These are phyloP conservation scores for Umbelopsis sp. DNA, from an alignment of 192 early-diverging fungal genomes.

Conservation along the genomic window DNA sequence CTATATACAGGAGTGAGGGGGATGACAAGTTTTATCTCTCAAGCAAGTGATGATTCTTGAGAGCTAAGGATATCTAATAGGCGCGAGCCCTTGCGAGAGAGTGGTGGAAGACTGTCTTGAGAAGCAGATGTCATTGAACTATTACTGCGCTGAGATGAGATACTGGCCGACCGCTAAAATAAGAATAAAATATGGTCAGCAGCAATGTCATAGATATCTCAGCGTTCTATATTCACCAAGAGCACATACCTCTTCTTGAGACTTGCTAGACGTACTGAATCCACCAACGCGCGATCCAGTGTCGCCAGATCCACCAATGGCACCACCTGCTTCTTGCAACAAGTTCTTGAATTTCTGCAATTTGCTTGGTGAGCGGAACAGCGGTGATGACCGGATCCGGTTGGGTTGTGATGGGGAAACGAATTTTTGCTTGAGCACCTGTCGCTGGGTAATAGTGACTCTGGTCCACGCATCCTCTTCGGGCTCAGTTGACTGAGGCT, in stretches of 20 bases:
- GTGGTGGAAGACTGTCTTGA: neutral
- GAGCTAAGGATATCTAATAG: slow-evolving; percentile 10
- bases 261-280: slow-evolving; percentile 12
- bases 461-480: slow-evolving; percentile 11
- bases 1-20: neutral
- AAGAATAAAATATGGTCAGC: neutral
- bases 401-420: neutral
- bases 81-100: slow-evolving; percentile 7
- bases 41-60: neutral
- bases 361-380: slow-evolving; percentile 21
- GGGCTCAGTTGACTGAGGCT: neutral
- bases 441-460: neutral
- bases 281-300: slow-evolving; percentile 14
- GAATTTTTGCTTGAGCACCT: slow-evolving; percentile 7
- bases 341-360: slow-evolving; percentile 24
- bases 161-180: neutral
- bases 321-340: slow-evolving; percentile 14
- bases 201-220: no score
- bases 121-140: slow-evolving; percentile 4
- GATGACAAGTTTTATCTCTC: neutral
- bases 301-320: slow-evolving; percentile 28
- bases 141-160: slow-evolving; percentile 13
- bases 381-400: neutral
- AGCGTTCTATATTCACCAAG: no score
- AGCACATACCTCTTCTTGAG: slow-evolving; percentile 6